Percentiles rank a stretch among this genome's conserved stretches.
phyloP scores from a whole-genome alignment of 495 filamentous ascomycete species.

The Jackrogersella minutella region DNA sequence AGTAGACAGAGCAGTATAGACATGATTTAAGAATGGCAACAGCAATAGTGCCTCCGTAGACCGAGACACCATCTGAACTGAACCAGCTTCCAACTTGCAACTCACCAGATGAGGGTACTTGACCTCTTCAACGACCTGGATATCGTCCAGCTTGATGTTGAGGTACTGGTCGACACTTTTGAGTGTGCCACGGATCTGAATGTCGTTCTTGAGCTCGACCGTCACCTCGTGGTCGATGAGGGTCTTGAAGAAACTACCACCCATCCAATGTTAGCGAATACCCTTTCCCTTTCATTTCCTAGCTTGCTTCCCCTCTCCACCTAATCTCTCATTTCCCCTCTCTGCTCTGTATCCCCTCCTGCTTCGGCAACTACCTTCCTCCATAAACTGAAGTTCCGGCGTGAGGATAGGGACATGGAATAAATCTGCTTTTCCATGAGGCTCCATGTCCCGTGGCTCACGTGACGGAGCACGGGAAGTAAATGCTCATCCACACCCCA shows the following conservation, averaged over 20 bases:
- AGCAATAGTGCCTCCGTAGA: background rate
- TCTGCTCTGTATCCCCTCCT: background rate
- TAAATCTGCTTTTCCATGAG: background rate
- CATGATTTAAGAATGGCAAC: background rate
- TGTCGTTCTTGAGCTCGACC: conserved; percentile 99
- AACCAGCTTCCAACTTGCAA: background rate
- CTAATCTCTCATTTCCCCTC: background rate
- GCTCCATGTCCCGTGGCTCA: background rate
- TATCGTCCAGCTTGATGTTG: conserved; percentile 98
- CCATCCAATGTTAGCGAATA: conserved; percentile 3
- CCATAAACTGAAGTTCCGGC: background rate
- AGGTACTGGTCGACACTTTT: conserved; percentile 98
- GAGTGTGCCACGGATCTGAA: conserved; percentile 90
- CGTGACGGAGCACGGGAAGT: conserved; percentile 20
- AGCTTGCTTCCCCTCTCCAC: background rate
- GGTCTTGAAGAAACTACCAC: conserved; percentile 94
- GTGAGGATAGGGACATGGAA: background rate
- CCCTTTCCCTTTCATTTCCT: background rate
- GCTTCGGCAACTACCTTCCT: background rate
- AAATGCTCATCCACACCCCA: background rate
- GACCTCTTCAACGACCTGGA: conserved; percentile 86
- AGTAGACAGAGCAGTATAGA: background rate
- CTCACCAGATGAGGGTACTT: conserved; percentile 90
- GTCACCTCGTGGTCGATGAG: conserved; percentile 95
- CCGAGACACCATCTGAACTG: background rate